These are phyloP conservation scores for Tardiomyces digboiensis DNA, from an alignment of 1,139 yeast species.

Conservation along the genomic window DNA sequence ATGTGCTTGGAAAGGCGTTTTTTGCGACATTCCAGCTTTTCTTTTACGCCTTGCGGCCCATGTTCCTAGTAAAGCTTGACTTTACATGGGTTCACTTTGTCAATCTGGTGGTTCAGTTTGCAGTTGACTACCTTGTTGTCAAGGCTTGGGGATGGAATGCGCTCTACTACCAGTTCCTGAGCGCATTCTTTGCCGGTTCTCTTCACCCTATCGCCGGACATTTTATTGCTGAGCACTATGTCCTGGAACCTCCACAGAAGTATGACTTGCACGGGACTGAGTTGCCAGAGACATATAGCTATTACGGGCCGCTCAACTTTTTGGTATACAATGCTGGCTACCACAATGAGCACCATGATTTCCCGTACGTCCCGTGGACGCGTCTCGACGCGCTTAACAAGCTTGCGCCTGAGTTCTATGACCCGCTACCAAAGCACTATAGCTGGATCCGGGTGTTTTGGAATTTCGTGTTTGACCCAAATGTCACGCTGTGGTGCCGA, in stretches of 20 bases:
- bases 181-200: constrained; percentile 85
- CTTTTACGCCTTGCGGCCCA: constrained; percentile 84
- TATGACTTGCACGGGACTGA: constrained; percentile 14
- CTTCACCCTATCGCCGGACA: constrained; percentile 94
- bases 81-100: constrained; percentile 67
- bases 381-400: constrained; percentile 54
- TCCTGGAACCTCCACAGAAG: constrained; percentile 46
- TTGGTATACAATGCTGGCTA: constrained; percentile 91
- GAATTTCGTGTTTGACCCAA: constrained; percentile 59
- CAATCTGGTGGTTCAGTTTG: constrained; percentile 53
- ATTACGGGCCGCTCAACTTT: constrained; percentile 69
- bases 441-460: constrained; percentile 75
- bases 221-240: constrained; percentile 89
- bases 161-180: constrained; percentile 55
- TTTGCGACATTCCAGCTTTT: constrained; percentile 86
- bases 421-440: constrained; percentile 64
- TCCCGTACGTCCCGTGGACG: constrained; percentile 91
- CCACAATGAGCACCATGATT: constrained; percentile 93
- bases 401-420: constrained; percentile 75
- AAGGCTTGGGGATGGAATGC: constrained; percentile 55
- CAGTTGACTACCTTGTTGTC: constrained; percentile 49
- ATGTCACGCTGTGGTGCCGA: constrained; percentile 69
- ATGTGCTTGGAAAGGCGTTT: constrained; percentile 77
- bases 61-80: constrained; percentile 68
- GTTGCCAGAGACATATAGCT: constrained; percentile 79